A percentile compares a stretch with the other conserved stretches of the same genome.
Evolutionary conservation across 192 early-diverging fungal genomes (phyloP).

Genomic region (Chytriomyces sp.): DNA sequence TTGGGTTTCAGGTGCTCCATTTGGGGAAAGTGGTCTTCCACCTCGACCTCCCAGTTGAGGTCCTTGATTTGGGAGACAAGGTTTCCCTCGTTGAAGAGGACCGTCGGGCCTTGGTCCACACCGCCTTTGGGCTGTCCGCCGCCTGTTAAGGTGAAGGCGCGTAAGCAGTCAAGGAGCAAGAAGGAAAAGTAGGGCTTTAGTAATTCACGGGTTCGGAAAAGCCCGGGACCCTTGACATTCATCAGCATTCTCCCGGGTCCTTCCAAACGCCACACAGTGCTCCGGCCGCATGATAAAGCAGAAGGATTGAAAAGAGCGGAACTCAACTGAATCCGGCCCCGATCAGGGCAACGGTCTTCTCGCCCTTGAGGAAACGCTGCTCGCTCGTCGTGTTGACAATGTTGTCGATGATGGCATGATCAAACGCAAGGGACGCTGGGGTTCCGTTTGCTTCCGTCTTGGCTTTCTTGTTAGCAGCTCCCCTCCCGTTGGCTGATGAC

Average conservation of each 20-base stretch:
- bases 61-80: slow-evolving; percentile 78
- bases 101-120: slow-evolving; percentile 85
- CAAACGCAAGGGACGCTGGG: neutral
- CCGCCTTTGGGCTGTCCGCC: slow-evolving; percentile 75
- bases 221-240: no score
- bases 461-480: neutral
- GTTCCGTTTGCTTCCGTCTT: neutral
- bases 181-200: neutral
- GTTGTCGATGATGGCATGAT: slow-evolving; percentile 15
- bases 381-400: neutral
- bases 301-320: neutral
- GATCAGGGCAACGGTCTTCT: slow-evolving; percentile 14
- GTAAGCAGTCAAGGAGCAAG: neutral
- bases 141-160: neutral
- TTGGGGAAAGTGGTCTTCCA: slow-evolving; percentile 71
- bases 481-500: neutral
- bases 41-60: slow-evolving; percentile 79
- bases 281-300: no score
- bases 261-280: no score
- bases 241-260: no score
- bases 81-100: slow-evolving; percentile 77
- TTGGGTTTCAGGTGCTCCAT: slow-evolving; percentile 69
- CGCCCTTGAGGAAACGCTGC: slow-evolving; percentile 6
- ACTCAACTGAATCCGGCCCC: slow-evolving; percentile 21
- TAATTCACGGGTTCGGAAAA: no score